Percentiles rank a stretch among this genome's conserved stretches.
Evolutionary conservation across 768 basidiomycete genomes (phyloP).

Genomic region (Melanogaster broomeanus): DNA sequence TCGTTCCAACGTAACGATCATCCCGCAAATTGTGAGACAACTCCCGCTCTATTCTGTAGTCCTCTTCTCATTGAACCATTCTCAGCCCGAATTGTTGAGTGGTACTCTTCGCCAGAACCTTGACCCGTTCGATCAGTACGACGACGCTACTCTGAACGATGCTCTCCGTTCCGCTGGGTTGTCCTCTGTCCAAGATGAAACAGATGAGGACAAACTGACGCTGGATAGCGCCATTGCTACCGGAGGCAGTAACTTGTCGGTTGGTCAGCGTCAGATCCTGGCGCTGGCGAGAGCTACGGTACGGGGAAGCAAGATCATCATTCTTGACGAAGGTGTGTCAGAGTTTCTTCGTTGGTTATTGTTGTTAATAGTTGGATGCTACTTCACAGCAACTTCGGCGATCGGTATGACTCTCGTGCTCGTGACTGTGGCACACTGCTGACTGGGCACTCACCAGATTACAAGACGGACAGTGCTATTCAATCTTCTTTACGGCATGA

Average conservation of each 20-base stretch:
- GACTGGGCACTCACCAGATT: slow-evolving; percentile 35
- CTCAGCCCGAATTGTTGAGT: slow-evolving; percentile 49
- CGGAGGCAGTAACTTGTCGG: slow-evolving; percentile 46
- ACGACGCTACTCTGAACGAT: slow-evolving; percentile 51
- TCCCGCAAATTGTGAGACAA: slow-evolving; percentile 51
- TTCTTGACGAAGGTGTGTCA: slow-evolving; percentile 52
- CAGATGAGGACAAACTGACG: slow-evolving; percentile 39
- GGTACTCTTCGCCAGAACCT: slow-evolving; percentile 58
- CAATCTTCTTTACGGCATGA: slow-evolving; percentile 53
- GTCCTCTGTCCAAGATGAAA: slow-evolving; percentile 40
- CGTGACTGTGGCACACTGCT: background rate
- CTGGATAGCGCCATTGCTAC: slow-evolving; percentile 45
- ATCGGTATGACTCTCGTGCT: slow-evolving; percentile 29
- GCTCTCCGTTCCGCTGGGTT: slow-evolving; percentile 51
- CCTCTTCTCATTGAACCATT: background rate
- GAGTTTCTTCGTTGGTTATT: background rate
- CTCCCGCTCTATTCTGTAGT: background rate
- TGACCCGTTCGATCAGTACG: slow-evolving; percentile 57
- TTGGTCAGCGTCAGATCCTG: slow-evolving; percentile 61
- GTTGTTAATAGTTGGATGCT: background rate
- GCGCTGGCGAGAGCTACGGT: slow-evolving; percentile 60
- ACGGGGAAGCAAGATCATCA: slow-evolving; percentile 54
- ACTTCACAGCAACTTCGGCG: slow-evolving; percentile 41
- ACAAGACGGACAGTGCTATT: slow-evolving; percentile 56
- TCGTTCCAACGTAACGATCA: slow-evolving; percentile 56